These are phyloP conservation scores for Fimicolochytrium jonesii DNA, from an alignment of 192 early-diverging fungal genomes.

Conservation along the genomic window DNA sequence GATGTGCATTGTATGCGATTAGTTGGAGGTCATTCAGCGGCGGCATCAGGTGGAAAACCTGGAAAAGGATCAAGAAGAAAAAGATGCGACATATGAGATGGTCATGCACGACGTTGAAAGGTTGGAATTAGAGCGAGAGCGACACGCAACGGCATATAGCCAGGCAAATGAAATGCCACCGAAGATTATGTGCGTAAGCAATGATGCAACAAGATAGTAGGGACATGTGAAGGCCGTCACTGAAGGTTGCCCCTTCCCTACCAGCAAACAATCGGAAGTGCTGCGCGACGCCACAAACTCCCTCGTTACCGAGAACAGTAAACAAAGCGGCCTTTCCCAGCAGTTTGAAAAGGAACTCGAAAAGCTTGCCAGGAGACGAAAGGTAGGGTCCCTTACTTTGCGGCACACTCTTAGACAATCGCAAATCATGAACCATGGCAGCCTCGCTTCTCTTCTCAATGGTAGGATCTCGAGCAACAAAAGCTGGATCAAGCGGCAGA, in stretches of 20 bases:
- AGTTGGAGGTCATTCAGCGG: conserved; percentile 57
- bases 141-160: conserved; percentile 44
- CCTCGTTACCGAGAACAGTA: conserved; percentile 52
- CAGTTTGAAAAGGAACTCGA: conserved; percentile 59
- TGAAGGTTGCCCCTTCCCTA: not conserved
- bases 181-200: conserved; percentile 50
- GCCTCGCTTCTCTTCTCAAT: not conserved
- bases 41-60: conserved; percentile 60
- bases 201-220: not conserved
- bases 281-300: conserved; percentile 53
- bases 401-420: not conserved
- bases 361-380: conserved; percentile 42
- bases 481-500: conserved; percentile 51
- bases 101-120: conserved; percentile 50
- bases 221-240: not conserved
- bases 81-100: conserved; percentile 50
- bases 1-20: conserved; percentile 4
- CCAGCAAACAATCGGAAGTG: conserved; percentile 56
- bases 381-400: conserved; percentile 21
- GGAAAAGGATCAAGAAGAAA: conserved; percentile 63
- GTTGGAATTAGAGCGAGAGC: conserved; percentile 54
- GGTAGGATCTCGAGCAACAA: conserved; percentile 48
- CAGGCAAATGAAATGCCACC: conserved; percentile 57
- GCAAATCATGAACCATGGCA: not conserved
- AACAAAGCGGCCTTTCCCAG: conserved; percentile 43